Base-by-base conservation (phyloP, 768 basidiomycete species). In the Pleurotus citrinopileatus region DNA sequence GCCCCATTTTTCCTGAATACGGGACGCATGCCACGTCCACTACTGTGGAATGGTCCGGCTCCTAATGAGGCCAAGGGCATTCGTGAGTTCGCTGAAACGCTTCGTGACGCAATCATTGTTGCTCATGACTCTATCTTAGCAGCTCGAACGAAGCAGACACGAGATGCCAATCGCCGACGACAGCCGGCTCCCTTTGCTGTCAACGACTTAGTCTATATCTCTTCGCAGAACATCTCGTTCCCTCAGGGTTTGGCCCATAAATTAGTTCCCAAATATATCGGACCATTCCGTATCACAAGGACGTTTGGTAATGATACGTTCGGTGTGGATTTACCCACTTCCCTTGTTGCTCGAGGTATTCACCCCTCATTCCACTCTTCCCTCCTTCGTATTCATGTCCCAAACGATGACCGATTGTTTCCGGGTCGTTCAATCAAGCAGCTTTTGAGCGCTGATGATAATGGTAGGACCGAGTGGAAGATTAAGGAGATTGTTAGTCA, bases 351-450 rank as follows among this genome's bases (percentile, higher is more conserved):
- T 2, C 36, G 26, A 17, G 58, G 37, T 37, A 57, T 68, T 4
- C 63, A 66, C 47, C 63, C 64, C 2, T 63, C 57, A 0, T 75
- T 74, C 60, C 73, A 76, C 37, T 57, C 63, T 1, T 66, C 65
- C 3, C 57, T 67, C 9, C 60, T 76, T 0, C 20, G 56, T 0
- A 59, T 55, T 2, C 63, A 62, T 37, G 9, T 57, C 1, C 45
- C 69, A 0, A 76, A 70, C 52, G 65, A 76, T 47, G 44, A 60
- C n/a, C 1, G 28, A 0, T 45, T 62, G 1, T 76, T 75, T 55
- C 74, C 74, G 1, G 57, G 56, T 0, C 61, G 71, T 0, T 44
- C 59, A 7, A 51, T 56, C n/a, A 45, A 57, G 3, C 56, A 59
- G 34, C 57, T 67, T 4, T 34, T 29, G 5, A 57, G 65, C 3